Evolutionary conservation across 1,284 basidiomycete genomes (phyloP).

Genomic region (Chalciporus piperatoides): DNA sequence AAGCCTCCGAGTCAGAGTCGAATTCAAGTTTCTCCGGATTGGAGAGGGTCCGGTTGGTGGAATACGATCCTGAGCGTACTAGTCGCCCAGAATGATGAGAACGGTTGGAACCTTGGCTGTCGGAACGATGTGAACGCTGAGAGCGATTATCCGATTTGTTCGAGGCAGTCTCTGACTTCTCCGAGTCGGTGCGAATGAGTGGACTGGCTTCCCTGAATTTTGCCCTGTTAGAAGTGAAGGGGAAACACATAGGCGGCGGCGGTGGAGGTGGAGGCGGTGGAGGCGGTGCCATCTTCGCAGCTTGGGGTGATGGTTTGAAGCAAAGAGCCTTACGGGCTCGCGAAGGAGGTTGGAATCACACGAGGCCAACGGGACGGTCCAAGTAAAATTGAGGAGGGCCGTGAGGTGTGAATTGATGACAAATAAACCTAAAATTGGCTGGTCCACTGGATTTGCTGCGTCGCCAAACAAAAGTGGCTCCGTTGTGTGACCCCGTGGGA

Average conservation of each 20-base stretch:
- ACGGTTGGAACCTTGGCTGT: constrained; percentile 18
- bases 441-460: constrained; percentile 14
- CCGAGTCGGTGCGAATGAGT: constrained; percentile 32
- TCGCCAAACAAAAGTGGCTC: constrained; percentile 17
- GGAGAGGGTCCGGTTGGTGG: constrained; percentile 30
- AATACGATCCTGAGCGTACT: constrained; percentile 33
- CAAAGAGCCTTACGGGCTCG: constrained; percentile 16
- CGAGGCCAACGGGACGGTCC: constrained; percentile 28
- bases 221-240: constrained; percentile 39
- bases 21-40: constrained; percentile 47
- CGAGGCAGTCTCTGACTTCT: constrained; percentile 31
- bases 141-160: constrained; percentile 30
- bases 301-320: constrained; percentile 15
- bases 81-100: constrained; percentile 28
- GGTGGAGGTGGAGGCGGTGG: constrained; percentile 42
- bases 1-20: constrained; percentile 54
- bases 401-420: constrained; percentile 23
- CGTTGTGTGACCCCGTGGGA: constrained; percentile 25
- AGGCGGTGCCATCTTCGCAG: constrained; percentile 38
- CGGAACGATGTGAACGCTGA: constrained; percentile 27
- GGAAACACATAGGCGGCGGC: constrained; percentile 55
- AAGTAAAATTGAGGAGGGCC: constrained; percentile 27
- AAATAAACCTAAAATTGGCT: constrained; percentile 20
- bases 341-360: constrained; percentile 22
- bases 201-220: constrained; percentile 32